Conservation (phyloP, 805 yeast genomes). For the Barnettozyma sucrosica region DNA sequence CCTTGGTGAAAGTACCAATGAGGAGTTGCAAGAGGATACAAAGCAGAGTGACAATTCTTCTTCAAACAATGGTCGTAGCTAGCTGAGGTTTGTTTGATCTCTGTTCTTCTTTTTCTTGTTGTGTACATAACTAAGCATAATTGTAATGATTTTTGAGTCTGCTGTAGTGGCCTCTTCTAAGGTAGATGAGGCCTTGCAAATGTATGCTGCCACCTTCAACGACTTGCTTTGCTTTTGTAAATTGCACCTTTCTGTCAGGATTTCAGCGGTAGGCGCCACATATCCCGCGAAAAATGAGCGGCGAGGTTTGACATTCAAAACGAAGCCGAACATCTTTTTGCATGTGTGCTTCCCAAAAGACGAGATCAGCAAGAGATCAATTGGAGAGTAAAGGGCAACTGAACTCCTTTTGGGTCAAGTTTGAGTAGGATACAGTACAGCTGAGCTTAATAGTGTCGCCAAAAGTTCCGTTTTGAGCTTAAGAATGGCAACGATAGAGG, state of each 20-base stretch:
- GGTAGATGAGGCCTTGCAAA: too few relatives aligned
- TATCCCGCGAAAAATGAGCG: not conserved
- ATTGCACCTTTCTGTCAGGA: too few relatives aligned
- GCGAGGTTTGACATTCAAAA: not conserved
- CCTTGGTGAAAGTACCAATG: conserved; percentile 5
- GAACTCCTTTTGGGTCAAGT: not conserved
- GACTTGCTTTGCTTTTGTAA: too few relatives aligned
- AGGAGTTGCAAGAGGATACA: not conserved
- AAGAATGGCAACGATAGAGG: conserved; percentile 31
- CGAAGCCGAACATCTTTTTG: not conserved
- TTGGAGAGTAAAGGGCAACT: not conserved
- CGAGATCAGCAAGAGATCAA: not conserved
- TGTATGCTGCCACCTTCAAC: too few relatives aligned
- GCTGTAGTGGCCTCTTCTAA: not conserved
- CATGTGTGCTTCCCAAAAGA: not conserved
- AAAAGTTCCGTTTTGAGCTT: not conserved
- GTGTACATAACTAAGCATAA: not conserved
- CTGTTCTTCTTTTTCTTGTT: not conserved
- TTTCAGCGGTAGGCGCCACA: not conserved
- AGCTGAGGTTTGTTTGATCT: not conserved
- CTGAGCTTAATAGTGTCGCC: not conserved
- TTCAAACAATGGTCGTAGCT: conserved; percentile 1
- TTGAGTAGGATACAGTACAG: not conserved
- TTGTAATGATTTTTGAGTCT: not conserved
- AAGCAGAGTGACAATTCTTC: not conserved